Evolutionary conservation across 2,329 filamentous ascomycete genomes (phyloP).

Genomic region (Beauveria pseudobassiana): DNA sequence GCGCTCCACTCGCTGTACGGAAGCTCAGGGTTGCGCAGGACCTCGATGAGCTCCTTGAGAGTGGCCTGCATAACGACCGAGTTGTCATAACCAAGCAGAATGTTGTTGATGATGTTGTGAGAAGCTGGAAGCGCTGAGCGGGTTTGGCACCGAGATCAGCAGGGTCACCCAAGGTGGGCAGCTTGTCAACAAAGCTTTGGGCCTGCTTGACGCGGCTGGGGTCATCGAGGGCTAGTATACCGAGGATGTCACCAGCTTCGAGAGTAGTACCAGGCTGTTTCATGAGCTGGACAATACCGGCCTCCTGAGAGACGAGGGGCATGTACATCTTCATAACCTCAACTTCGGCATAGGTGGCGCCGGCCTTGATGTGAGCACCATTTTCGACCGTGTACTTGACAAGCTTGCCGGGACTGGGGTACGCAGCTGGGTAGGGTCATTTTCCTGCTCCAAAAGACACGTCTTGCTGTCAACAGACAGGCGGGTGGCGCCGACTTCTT

Average conservation of each 20-base stretch:
- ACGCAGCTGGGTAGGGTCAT: slow-evolving; percentile 93
- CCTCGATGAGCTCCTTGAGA: slow-evolving; percentile 80
- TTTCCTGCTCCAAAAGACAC: slow-evolving; percentile 95
- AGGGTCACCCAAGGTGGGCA: slow-evolving; percentile 79
- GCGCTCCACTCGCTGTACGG: slow-evolving; percentile 96
- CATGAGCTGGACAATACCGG: slow-evolving; percentile 94
- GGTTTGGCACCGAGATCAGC: slow-evolving; percentile 87
- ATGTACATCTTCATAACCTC: slow-evolving; percentile 99
- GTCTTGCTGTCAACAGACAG: slow-evolving; percentile 97
- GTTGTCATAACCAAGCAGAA: slow-evolving; percentile 92
- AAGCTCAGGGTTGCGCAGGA: slow-evolving; percentile 81
- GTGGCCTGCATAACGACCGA: slow-evolving; percentile 89
- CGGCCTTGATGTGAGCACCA: slow-evolving; percentile 84
- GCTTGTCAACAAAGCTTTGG: slow-evolving; percentile 83
- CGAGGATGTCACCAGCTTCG: slow-evolving; percentile 96
- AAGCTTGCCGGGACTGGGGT: slow-evolving; percentile 91
- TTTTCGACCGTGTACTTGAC: slow-evolving; percentile 98
- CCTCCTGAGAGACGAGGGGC: slow-evolving; percentile 90
- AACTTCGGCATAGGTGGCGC: slow-evolving; percentile 90
- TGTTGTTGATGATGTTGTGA: slow-evolving; percentile 78
- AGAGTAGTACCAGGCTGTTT: slow-evolving; percentile 98
- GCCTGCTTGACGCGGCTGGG: slow-evolving; percentile 95
- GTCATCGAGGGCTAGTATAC: slow-evolving; percentile 91
- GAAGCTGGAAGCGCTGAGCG: slow-evolving; percentile 73
- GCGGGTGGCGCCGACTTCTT: slow-evolving; percentile 92